Percentiles rank a stretch among this genome's conserved stretches.
Evolutionary conservation across 345 rosid species (phyloP).

Genomic region (Boechera retrofracta): DNA sequence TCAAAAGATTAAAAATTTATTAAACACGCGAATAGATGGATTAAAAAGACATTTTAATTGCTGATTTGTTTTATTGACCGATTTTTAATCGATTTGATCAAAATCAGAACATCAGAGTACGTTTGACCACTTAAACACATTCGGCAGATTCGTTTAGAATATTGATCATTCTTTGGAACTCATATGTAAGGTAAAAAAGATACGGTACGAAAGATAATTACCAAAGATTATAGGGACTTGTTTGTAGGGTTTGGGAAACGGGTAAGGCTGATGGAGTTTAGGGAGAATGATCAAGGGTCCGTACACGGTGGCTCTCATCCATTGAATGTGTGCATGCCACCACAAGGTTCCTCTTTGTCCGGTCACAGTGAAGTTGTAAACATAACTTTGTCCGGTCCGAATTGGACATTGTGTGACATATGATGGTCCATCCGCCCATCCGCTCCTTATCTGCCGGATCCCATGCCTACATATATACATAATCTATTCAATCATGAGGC

Average conservation of each 20-base stretch:
- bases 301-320: constrained; percentile 75
- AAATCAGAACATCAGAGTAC: neutral
- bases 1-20: no score
- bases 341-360: constrained; percentile 83
- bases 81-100: neutral
- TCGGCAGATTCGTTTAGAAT: neutral
- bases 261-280: constrained; percentile 57
- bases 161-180: neutral
- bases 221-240: constrained; percentile 71
- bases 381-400: constrained; percentile 63
- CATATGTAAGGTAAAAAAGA: neutral
- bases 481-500: neutral
- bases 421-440: constrained; percentile 88
- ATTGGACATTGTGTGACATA: constrained; percentile 82
- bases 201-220: constrained; percentile 27
- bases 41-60: neutral
- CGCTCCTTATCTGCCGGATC: constrained; percentile 64
- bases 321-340: constrained; percentile 78
- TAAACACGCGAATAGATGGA: neutral
- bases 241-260: constrained; percentile 73
- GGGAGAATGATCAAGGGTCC: constrained; percentile 83
- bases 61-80: neutral
- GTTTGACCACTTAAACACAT: no score
- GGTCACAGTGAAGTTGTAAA: constrained; percentile 69
- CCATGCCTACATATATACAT: constrained; percentile 62